Base-by-base conservation (phyloP, 176 grass and related monocot species). In the Eremochloa ophiuroides region DNA sequence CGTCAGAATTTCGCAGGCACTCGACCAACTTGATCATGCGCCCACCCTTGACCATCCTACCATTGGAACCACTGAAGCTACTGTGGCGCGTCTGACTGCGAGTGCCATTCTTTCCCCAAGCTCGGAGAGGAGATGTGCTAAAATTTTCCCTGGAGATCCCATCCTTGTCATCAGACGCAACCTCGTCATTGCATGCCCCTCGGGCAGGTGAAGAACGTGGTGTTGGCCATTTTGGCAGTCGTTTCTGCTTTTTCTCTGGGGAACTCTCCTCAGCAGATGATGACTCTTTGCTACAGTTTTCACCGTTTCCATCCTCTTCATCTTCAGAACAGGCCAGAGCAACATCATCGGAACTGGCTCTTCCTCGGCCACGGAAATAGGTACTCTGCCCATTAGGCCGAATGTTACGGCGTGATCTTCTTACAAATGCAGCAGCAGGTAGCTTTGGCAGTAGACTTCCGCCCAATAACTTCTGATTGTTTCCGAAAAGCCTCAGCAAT, bases 61-160 rank as follows among this genome's bases (percentile, higher is more conserved):
- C 85, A 86, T 84, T 87, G 84, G 88, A 92, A 74, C 71, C 81
- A 66, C 84, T 53, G 53, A 83, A 78, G 78, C 84, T 87, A 29
- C 89, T 85, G 87, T 92, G 75, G 27, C 93, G 87, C 38, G 81
- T 91, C 83, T 95, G 93, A 83, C 89, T 95, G 16, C 89, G 93
- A 10, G 93, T 74, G 55, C 89, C 93, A 76, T 95, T 95, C 78
- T 95, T 95, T 22, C 93, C 93, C 93, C 93, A 95, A 13, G 88
- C 87, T 78, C 81, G 87, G 69, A 94, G 84, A 48, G 93, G 89
- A 55, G 93, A 95, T 55, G 78, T 79, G 48, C 74, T 82, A 44
- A 88, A 58, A 74, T 79, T 86, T 80, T 91, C 90, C 65, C 69
- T 83, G 46, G 28, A 81, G 7, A 87, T 64, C 81, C 78, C 89